Evolutionary conservation across 1,139 yeast genomes (phyloP), one percentile per base, ranked within the genome.

Genomic region (Kluyveromyces sp.): DNA sequence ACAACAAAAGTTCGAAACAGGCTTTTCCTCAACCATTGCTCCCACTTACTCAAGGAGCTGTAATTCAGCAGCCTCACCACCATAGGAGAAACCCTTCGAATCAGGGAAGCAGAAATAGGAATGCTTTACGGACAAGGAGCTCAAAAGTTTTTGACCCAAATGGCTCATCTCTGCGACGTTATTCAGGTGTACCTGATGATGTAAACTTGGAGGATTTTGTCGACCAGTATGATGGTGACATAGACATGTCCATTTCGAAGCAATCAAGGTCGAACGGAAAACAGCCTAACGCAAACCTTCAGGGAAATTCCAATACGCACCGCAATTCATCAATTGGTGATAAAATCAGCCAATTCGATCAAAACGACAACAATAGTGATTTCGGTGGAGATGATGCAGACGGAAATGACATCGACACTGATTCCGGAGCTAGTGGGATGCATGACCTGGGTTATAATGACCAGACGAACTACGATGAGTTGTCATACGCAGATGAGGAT

Each of bases 181-280:
- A 83, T 54, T 80, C 87, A 22, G 83, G 82, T 26, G 75, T 81
- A 3, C 83, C 84, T 0, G 83, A 79, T 56, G 83, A 79, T 56
- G 71, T 78, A 13, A 82, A 78, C 57, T 72, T 78, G 42, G 85
- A 78, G 52, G 85, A 80, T 54, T 77, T 76, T 51, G 63, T 67
- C 29, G 71, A 67, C 41, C 64, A 60, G 36, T 53, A 59, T 29
- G 80, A 76, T 50, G 82, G 77, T 45, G 79, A 76, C 45, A 61
- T 73, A 40, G 39, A 35, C 18, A n/a, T 35, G 4, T 11, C 30
- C n/a, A n/a, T 25, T 19, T 12, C 25, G 4, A 35, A n/a, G 15
- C 31, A 13, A 13, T 25, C 30, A 8, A 35, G 15, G n/a, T n/a
- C 9, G 11, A 25, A 7, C 12, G 39, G 20, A 11, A 19, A 13